These are phyloP conservation scores for Metahyphopichia silvanorum DNA, from an alignment of 805 yeast species.

Conservation along the genomic window DNA sequence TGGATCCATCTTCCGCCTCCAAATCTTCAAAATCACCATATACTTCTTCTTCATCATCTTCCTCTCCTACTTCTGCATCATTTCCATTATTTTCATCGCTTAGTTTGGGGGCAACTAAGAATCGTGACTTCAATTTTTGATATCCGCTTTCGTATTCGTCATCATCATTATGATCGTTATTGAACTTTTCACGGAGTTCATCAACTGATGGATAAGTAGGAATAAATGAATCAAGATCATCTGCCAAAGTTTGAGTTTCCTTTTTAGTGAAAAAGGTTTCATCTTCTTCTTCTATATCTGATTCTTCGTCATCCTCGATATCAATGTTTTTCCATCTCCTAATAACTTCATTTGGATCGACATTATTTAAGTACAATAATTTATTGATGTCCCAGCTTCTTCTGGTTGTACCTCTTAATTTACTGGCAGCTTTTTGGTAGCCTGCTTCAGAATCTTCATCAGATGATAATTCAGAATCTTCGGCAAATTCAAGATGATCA, in stretches of 20 bases:
- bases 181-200: slow-evolving; percentile 46
- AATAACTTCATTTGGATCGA: slow-evolving; percentile 70
- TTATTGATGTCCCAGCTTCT: slow-evolving; percentile 77
- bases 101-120: slow-evolving; percentile 52
- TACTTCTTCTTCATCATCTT: slow-evolving; percentile 46
- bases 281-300: slow-evolving; percentile 41
- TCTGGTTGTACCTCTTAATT: slow-evolving; percentile 50
- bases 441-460: slow-evolving; percentile 35
- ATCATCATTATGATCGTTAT: slow-evolving; percentile 22
- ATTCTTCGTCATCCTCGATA: slow-evolving; percentile 36
- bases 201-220: slow-evolving; percentile 40
- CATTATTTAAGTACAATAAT: slow-evolving; percentile 73
- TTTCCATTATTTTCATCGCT: slow-evolving; percentile 26
- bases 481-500: slow-evolving; percentile 40
- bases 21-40: slow-evolving; percentile 59
- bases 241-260: slow-evolving; percentile 19
- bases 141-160: slow-evolving; percentile 43
- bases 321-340: slow-evolving; percentile 64
- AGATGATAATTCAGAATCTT: slow-evolving; percentile 44
- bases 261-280: slow-evolving; percentile 57
- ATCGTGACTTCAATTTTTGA: slow-evolving; percentile 41
- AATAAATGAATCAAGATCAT: slow-evolving; percentile 34
- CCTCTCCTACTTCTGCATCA: slow-evolving; percentile 28
- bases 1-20: slow-evolving; percentile 31
- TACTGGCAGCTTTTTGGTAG: slow-evolving; percentile 54